These are phyloP conservation scores for Comarum palustre DNA, from an alignment of 306 rosid genomes.

Conservation along the genomic window DNA sequence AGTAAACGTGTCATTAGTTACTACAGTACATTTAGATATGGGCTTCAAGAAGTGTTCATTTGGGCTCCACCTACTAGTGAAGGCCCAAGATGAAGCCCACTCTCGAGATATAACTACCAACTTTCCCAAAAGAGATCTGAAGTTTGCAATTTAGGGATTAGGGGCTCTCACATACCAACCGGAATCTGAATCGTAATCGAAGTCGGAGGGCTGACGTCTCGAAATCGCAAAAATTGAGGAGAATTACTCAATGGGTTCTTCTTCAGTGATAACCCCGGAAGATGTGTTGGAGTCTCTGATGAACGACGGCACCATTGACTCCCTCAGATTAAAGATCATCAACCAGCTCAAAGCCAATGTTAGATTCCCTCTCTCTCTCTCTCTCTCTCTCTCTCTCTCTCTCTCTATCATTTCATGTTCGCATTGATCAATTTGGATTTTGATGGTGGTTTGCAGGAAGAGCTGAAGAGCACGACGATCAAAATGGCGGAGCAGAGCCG, in stretches of 20 bases:
- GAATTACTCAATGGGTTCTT: conserved; percentile 47
- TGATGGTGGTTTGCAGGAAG: conserved; percentile 56
- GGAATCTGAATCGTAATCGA: neutral
- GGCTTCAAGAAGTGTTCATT: neutral
- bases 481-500: conserved; percentile 96
- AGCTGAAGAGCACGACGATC: conserved; percentile 71
- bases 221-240: neutral
- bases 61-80: neutral
- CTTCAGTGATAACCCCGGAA: conserved; percentile 71
- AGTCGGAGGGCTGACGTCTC: neutral
- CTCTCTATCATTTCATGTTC: neutral
- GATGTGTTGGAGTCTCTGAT: conserved; percentile 81
- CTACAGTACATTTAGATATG: too few relatives aligned
- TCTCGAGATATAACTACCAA: neutral
- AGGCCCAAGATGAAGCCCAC: neutral
- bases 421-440: neutral
- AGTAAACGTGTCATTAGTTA: too few relatives aligned
- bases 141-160: neutral
- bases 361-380: conserved; percentile 2
- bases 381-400: neutral
- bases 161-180: neutral
- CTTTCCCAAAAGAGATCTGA: neutral
- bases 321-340: conserved; percentile 92
- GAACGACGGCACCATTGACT: conserved; percentile 93
- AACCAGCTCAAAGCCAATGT: conserved; percentile 98